These are phyloP conservation scores for Fusarium pseudocircinatum DNA, from an alignment of 2,329 filamentous ascomycete genomes.

Conservation along the genomic window DNA sequence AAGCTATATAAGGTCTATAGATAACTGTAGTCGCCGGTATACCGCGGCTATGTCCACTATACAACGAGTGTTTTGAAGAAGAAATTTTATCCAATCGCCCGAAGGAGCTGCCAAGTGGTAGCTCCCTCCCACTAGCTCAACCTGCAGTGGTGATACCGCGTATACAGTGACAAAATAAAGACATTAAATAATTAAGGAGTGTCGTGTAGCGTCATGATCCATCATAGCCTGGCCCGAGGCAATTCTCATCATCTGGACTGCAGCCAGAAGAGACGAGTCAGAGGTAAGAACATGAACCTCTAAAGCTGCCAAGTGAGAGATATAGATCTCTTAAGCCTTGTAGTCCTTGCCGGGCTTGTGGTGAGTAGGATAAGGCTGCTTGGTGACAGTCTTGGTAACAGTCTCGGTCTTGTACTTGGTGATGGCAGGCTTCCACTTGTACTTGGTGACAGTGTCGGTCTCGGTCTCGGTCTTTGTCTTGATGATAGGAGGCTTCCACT, in stretches of 20 bases:
- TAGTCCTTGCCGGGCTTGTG: conserved; percentile 16
- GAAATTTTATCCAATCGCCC: not conserved
- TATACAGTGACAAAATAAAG: not conserved
- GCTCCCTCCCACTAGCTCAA: not conserved
- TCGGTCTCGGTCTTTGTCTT: not conserved
- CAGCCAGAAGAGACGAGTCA: not conserved
- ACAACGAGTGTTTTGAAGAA: conserved; percentile 31
- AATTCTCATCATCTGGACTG: not conserved
- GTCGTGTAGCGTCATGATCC: conserved; percentile 1
- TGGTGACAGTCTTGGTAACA: not conserved
- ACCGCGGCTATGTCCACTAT: conserved; percentile 29
- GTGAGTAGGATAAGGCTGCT: not conserved
- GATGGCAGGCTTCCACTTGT: conserved; percentile 11
- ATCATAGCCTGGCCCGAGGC: not conserved
- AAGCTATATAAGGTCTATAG: conserved; percentile 11
- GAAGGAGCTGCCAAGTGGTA: not conserved
- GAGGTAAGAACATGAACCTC: not conserved
- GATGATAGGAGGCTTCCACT: not conserved
- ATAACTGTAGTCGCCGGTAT: conserved; percentile 8
- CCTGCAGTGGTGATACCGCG: not conserved
- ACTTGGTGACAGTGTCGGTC: conserved; percentile 2
- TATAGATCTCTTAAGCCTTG: not conserved
- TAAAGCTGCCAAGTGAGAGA: not conserved
- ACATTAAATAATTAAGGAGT: conserved; percentile 20
- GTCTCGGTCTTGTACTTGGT: conserved; percentile 21